Percentiles rank a stretch among this genome's conserved stretches.
phyloP scores from a whole-genome alignment of 345 rosid genomes.

The Bruguiera parviflora region DNA sequence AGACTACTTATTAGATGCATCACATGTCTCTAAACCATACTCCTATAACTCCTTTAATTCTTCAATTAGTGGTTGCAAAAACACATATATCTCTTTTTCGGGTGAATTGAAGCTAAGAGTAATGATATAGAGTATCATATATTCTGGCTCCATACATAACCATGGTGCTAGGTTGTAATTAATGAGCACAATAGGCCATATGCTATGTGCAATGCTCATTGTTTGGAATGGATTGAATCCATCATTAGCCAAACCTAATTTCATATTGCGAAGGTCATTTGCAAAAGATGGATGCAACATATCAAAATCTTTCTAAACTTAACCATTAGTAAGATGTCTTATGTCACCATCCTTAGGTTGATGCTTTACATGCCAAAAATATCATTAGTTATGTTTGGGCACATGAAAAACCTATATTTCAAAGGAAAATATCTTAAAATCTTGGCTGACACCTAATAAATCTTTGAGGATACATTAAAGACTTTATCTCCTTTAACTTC shows the following conservation, averaged over 20 bases:
- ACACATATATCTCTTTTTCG: not conserved
- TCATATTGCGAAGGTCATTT: not conserved
- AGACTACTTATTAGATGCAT: not conserved
- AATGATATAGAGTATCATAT: not conserved
- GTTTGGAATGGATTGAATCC: not conserved
- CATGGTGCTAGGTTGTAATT: not conserved
- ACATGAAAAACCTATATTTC: not conserved
- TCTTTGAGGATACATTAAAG: not conserved
- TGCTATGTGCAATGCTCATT: not conserved
- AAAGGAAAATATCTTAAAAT: not conserved
- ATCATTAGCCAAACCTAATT: not conserved
- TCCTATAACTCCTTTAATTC: not conserved
- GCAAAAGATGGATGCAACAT: not conserved
- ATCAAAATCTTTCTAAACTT: conserved; percentile 9
- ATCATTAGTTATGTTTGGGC: not conserved
- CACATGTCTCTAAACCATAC: not conserved
- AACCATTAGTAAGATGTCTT: not conserved
- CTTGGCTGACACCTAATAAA: not conserved
- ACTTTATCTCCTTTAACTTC: not conserved
- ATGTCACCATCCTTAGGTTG: not conserved
- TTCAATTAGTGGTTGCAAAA: not conserved
- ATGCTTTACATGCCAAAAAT: not conserved
- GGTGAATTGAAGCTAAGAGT: not conserved
- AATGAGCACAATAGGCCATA: not conserved
- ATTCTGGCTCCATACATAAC: not conserved